Evolutionary conservation across 164 flowering plant genomes (phyloP), one percentile per base, ranked within the genome.

Genomic region (Stephania yunnanensis): DNA sequence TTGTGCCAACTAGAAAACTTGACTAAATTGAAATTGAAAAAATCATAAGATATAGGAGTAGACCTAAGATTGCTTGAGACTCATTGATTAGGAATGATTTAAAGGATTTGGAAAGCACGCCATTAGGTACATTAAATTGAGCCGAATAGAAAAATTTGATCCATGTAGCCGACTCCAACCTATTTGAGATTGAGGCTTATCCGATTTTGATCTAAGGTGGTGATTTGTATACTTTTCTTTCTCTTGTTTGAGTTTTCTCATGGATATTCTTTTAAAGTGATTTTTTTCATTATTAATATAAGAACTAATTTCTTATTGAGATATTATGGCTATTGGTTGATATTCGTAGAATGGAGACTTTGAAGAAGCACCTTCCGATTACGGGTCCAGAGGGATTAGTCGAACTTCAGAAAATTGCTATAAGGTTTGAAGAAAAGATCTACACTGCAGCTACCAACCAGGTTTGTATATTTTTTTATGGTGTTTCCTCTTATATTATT

Each of bases 341-440:
- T 70, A 58, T 58, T 19, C 65, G 3, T 58, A 86, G 89, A 80
- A 81, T 76, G 85, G 87, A 86, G 3, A 80, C 82, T 68, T 77
- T 87, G 61, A 81, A 82, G 84, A 82, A 71, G 75, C 84, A 81
- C 75, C 81, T 83, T 45, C 84, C 85, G 2, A 73, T 80, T 66
- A 77, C 85, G 58, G 83, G 84, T 15, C 85, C 84, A 4, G 89
- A 85, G 52, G 87, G 87, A 67, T 66, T 84, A 52, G 75, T 73
- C 58, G 87, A 87, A 68, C 84, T 87, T 19, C 70, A 80, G 68
- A 83, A 87, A 79, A 82, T 85, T 76, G 89, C 89, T 79, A 75
- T 79, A 52, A 83, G 84, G 52, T 87, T 87, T 87, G 89, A 87
- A 78, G 87, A 85, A 36, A 85, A 81, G 71, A 82, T 84, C 46